Evolutionary conservation across 169 alveolate genomes (phyloP).

Genomic region (Amoebophrya sp.): DNA sequence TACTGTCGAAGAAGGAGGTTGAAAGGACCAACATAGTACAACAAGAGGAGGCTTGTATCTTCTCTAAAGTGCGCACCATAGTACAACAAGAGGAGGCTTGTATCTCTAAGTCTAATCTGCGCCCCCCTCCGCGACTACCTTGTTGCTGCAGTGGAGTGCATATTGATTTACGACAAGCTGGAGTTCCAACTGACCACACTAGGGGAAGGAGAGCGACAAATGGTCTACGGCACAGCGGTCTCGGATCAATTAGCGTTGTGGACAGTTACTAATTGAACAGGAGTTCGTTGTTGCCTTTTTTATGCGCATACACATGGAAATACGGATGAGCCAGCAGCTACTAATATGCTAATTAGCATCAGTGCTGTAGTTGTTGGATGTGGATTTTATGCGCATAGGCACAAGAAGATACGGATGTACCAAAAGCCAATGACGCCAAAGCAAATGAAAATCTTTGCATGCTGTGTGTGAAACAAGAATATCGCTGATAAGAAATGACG

Average conservation of each 20-base stretch:
- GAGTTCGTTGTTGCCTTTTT: background rate
- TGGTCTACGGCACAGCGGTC: constrained; percentile 9
- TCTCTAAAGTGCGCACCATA: too few relatives aligned
- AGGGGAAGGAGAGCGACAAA: background rate
- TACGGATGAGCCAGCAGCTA: background rate
- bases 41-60: too few relatives aligned
- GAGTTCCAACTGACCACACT: background rate
- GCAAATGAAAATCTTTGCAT: background rate
- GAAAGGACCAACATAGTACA: too few relatives aligned
- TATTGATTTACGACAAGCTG: background rate
- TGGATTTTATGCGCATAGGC: too few relatives aligned
- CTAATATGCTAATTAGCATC: background rate
- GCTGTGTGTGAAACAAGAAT: too few relatives aligned
- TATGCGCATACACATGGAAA: background rate
- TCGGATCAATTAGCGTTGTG: background rate
- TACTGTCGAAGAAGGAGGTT: too few relatives aligned
- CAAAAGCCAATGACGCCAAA: background rate
- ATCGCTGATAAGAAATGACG: too few relatives aligned
- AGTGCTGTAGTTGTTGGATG: background rate
- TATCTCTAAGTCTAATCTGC: too few relatives aligned
- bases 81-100: too few relatives aligned
- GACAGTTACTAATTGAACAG: background rate
- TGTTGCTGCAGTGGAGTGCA: background rate
- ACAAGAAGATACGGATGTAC: background rate
- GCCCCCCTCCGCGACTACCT: too few relatives aligned